Evolutionary conservation across 2,329 filamentous ascomycete genomes (phyloP).

Genomic region (Pseudocercospora musae): DNA sequence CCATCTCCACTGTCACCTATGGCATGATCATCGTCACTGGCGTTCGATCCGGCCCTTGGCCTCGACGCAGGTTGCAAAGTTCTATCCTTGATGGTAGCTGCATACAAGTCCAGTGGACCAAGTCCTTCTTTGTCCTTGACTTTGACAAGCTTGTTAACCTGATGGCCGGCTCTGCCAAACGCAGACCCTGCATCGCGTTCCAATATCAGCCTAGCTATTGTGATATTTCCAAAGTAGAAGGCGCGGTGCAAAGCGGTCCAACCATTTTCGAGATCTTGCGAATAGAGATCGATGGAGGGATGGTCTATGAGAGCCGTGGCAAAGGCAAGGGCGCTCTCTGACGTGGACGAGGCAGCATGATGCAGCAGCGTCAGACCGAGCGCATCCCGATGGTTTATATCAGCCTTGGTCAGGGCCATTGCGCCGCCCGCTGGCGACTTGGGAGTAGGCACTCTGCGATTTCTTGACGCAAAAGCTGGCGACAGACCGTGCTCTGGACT

Average conservation of each 20-base stretch:
- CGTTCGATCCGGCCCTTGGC: constrained; percentile 32
- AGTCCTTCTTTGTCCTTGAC: constrained; percentile 94
- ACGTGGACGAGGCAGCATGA: constrained; percentile 73
- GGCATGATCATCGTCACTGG: constrained; percentile 51
- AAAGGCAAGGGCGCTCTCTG: constrained; percentile 67
- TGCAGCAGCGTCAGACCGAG: constrained; percentile 80
- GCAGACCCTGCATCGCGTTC: constrained; percentile 70
- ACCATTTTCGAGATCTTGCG: constrained; percentile 84
- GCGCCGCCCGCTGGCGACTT: constrained; percentile 45
- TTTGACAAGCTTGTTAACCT: constrained; percentile 76
- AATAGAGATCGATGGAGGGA: constrained; percentile 78
- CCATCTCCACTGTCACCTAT: constrained; percentile 42
- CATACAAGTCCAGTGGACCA: constrained; percentile 90
- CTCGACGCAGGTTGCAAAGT: constrained; percentile 49
- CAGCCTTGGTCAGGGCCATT: constrained; percentile 54
- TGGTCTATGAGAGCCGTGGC: constrained; percentile 77
- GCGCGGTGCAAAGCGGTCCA: constrained; percentile 95
- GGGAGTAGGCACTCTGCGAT: constrained; percentile 27
- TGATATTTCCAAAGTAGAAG: constrained; percentile 83
- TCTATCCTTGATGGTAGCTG: constrained; percentile 78
- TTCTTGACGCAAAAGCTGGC: constrained; percentile 40
- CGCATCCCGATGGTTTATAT: constrained; percentile 82
- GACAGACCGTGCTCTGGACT: constrained; percentile 49
- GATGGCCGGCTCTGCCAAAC: constrained; percentile 57
- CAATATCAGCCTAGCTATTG: constrained; percentile 77